Conservation (phyloP, 495 filamentous ascomycete genomes). For the Ramalina intermedia region DNA sequence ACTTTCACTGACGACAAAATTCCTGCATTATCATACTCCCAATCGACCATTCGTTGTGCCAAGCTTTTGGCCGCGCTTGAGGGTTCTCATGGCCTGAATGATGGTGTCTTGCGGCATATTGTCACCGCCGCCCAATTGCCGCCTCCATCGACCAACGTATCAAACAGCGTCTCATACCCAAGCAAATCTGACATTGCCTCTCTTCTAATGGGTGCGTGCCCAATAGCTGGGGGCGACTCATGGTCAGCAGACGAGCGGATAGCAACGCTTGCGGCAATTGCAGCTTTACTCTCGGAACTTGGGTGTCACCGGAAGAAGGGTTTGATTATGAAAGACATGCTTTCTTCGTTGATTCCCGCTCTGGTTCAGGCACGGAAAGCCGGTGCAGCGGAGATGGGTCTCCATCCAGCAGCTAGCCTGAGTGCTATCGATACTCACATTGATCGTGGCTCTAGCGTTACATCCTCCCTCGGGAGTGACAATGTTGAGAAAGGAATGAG, state of each 20-base stretch:
- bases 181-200: slow-evolving; percentile 52
- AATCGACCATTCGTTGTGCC: slow-evolving; percentile 66
- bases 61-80: slow-evolving; percentile 59
- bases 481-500: slow-evolving; percentile 12
- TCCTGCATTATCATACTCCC: slow-evolving; percentile 66
- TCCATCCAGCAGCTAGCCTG: slow-evolving; percentile 82
- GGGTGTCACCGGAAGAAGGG: slow-evolving; percentile 77
- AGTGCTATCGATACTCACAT: slow-evolving; percentile 34
- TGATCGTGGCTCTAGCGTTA: not conserved
- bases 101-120: slow-evolving; percentile 51
- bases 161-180: slow-evolving; percentile 16
- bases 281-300: slow-evolving; percentile 61
- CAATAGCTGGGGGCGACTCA: slow-evolving; percentile 39
- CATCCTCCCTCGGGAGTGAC: not conserved
- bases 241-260: slow-evolving; percentile 51
- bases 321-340: slow-evolving; percentile 67
- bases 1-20: slow-evolving; percentile 67
- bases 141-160: not conserved
- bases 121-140: slow-evolving; percentile 37
- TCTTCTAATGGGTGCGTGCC: slow-evolving; percentile 59
- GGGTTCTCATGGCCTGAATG: slow-evolving; percentile 53
- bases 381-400: slow-evolving; percentile 84
- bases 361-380: slow-evolving; percentile 85
- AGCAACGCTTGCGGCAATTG: slow-evolving; percentile 69
- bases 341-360: slow-evolving; percentile 67